These are phyloP conservation scores for Phellopilus nigrolimitatus DNA, from an alignment of 1,284 basidiomycete species.

Conservation along the genomic window DNA sequence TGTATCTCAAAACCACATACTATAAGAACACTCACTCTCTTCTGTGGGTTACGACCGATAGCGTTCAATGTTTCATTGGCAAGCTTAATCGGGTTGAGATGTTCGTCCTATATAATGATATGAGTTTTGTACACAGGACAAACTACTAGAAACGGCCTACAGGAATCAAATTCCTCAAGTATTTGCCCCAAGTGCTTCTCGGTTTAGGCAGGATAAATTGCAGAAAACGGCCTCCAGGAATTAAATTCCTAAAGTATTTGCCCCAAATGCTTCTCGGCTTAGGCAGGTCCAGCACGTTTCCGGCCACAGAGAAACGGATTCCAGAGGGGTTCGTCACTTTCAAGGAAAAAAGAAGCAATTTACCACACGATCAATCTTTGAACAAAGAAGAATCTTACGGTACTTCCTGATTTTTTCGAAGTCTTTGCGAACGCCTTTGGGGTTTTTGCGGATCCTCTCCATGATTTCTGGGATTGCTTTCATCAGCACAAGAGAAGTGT, in stretches of 20 bases:
- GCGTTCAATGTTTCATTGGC: constrained; percentile 68
- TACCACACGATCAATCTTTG: neutral
- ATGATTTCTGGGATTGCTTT: constrained; percentile 79
- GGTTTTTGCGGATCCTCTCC: constrained; percentile 69
- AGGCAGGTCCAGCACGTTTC: constrained; percentile 73
- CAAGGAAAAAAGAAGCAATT: too few relatives aligned
- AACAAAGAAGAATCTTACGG: constrained; percentile 43
- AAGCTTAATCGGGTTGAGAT: constrained; percentile 65
- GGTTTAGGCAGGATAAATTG: too few relatives aligned
- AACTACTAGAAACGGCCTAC: too few relatives aligned
- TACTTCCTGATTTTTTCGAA: constrained; percentile 70
- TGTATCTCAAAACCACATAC: neutral
- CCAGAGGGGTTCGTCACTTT: constrained; percentile 77
- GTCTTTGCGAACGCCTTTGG: constrained; percentile 65
- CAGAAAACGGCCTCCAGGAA: too few relatives aligned
- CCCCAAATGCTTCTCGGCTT: too few relatives aligned
- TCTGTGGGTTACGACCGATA: constrained; percentile 69
- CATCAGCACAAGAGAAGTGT: constrained; percentile 69
- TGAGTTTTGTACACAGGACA: constrained; percentile 20
- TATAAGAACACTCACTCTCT: constrained; percentile 54
- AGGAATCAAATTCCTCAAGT: constrained; percentile 58
- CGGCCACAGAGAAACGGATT: constrained; percentile 83
- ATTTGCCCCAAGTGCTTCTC: constrained; percentile 64
- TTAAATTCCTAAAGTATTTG: too few relatives aligned
- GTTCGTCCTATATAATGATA: constrained; percentile 39